Conservation (phyloP, 805 yeast species). For the Nakazawaea siamensis region DNA sequence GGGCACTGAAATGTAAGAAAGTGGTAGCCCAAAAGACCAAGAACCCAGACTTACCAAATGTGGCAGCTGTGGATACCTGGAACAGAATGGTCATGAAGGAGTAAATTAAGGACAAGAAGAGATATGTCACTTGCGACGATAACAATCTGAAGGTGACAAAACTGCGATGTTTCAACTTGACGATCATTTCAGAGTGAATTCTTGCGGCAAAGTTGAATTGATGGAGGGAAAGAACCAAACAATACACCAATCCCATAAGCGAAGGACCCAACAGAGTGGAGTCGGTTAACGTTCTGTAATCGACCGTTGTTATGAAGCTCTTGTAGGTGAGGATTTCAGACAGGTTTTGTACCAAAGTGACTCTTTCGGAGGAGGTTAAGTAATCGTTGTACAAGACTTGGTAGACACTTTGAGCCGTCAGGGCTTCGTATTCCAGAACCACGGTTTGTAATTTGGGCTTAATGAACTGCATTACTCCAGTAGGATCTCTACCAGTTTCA, state of each 20-base stretch:
- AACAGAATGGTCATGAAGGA: slow-evolving; percentile 58
- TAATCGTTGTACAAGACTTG: neutral
- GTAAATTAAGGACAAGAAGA: slow-evolving; percentile 50
- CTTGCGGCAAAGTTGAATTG: slow-evolving; percentile 52
- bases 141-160: slow-evolving; percentile 44
- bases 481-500: slow-evolving; percentile 59
- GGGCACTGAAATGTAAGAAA: slow-evolving; percentile 56
- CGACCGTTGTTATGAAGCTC: slow-evolving; percentile 22
- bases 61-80: slow-evolving; percentile 48
- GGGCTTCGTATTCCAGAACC: slow-evolving; percentile 19
- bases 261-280: slow-evolving; percentile 53
- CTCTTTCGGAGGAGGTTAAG: neutral
- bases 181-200: slow-evolving; percentile 41
- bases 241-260: slow-evolving; percentile 68
- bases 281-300: slow-evolving; percentile 40
- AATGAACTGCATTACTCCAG: slow-evolving; percentile 36
- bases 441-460: slow-evolving; percentile 32
- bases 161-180: slow-evolving; percentile 34
- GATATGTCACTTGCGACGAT: slow-evolving; percentile 42
- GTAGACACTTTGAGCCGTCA: neutral
- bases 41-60: slow-evolving; percentile 62
- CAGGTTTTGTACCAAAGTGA: neutral
- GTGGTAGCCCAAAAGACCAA: slow-evolving; percentile 61
- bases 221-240: slow-evolving; percentile 60
- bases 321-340: slow-evolving; percentile 12